Evolutionary conservation across 495 filamentous ascomycete genomes (phyloP).

Genomic region (Podospora pseudoanserina): DNA sequence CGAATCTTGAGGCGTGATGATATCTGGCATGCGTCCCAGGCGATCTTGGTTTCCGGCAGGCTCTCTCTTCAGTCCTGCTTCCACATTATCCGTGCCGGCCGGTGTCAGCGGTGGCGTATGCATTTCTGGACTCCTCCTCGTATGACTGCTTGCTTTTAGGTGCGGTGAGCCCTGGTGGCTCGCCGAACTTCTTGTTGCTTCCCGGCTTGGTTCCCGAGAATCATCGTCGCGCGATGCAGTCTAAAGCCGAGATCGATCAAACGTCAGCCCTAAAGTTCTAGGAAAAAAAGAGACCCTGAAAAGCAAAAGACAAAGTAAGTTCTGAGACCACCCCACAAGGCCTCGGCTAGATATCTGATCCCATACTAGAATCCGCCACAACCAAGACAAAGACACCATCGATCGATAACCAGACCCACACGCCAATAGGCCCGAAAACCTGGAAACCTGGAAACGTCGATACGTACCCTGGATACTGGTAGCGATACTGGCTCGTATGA

Average conservation of each 20-base stretch:
- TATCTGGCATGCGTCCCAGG: slow-evolving; percentile 47
- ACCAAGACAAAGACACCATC: slow-evolving; percentile 12
- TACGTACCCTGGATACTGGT: slow-evolving; percentile 77
- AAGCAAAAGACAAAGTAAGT: not conserved
- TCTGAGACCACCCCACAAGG: not conserved
- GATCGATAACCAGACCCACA: slow-evolving; percentile 2
- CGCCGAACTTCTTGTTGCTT: slow-evolving; percentile 35
- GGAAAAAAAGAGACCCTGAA: not conserved
- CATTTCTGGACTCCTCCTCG: slow-evolving; percentile 54
- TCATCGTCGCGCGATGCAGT: slow-evolving; percentile 45
- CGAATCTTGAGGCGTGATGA: slow-evolving; percentile 59
- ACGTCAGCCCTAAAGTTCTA: not conserved
- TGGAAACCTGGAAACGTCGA: slow-evolving; percentile 2
- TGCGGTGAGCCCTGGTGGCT: slow-evolving; percentile 41
- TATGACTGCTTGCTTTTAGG: slow-evolving; percentile 35
- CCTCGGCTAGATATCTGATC: not conserved
- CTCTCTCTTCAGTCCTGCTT: slow-evolving; percentile 30
- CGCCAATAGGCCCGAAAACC: not conserved
- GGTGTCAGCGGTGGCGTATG: slow-evolving; percentile 90
- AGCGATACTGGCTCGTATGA: slow-evolving; percentile 83
- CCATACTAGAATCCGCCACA: not conserved
- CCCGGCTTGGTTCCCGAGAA: slow-evolving; percentile 33
- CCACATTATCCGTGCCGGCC: slow-evolving; percentile 56
- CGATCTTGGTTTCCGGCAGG: slow-evolving; percentile 30
- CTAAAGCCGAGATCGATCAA: slow-evolving; percentile 27